Conservation (phyloP, 2,329 filamentous ascomycete species). For the Penicillium sp. region DNA sequence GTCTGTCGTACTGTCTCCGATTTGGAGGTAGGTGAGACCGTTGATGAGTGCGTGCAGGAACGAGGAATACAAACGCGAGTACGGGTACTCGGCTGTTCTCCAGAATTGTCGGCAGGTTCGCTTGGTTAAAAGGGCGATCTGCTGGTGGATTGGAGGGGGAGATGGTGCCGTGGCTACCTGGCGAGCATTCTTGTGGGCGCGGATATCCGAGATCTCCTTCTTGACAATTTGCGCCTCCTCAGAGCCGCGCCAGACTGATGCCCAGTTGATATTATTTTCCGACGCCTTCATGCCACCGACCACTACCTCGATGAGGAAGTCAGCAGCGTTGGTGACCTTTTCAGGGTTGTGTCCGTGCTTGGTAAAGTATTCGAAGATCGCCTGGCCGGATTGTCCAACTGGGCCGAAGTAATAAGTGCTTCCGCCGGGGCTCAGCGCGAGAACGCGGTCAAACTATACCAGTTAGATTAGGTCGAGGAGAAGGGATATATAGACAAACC, state of each 20-base stretch:
- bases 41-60: constrained; percentile 72
- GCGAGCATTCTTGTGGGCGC: constrained; percentile 46
- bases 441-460: constrained; percentile 68
- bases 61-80: constrained; percentile 71
- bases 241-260: constrained; percentile 68
- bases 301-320: constrained; percentile 65
- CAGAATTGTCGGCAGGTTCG: constrained; percentile 71
- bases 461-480: constrained; percentile 11
- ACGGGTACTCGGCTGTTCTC: constrained; percentile 73
- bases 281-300: constrained; percentile 56
- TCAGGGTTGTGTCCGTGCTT: constrained; percentile 65
- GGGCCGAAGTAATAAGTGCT: constrained; percentile 71
- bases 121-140: constrained; percentile 68
- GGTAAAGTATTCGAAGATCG: constrained; percentile 67
- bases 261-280: constrained; percentile 64
- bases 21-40: constrained; percentile 72
- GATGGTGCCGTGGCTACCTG: constrained; percentile 29
- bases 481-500: constrained; percentile 12
- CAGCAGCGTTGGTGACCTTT: constrained; percentile 63
- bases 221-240: constrained; percentile 60
- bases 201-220: constrained; percentile 66
- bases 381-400: constrained; percentile 64
- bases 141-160: constrained; percentile 56
- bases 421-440: constrained; percentile 67
- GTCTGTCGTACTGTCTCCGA: constrained; percentile 66